Conservation (phyloP, 495 filamentous ascomycete species). For the Amphirosellinia nigrospora region DNA sequence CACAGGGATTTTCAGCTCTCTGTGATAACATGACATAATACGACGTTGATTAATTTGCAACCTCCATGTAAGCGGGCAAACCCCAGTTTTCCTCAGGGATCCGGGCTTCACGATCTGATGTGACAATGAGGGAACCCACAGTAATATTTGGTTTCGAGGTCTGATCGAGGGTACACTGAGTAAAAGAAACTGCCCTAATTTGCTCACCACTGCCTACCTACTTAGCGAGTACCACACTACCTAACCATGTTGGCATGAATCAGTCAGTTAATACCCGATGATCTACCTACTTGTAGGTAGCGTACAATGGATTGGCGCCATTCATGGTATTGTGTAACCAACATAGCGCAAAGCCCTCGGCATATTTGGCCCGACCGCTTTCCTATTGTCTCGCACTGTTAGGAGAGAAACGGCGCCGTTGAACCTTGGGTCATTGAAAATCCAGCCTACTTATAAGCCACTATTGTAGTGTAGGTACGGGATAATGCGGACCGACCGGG, state of each 20-base stretch:
- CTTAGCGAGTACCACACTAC: conserved; percentile 4
- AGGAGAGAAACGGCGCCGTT: not conserved
- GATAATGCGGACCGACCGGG: no score
- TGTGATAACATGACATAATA: conserved; percentile 26
- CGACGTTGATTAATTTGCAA: conserved; percentile 39
- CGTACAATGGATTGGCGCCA: not conserved
- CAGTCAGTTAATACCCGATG: conserved; percentile 4
- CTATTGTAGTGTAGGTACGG: not conserved
- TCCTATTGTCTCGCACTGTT: not conserved
- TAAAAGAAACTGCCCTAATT: not conserved
- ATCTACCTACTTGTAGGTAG: not conserved
- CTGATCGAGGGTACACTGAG: not conserved
- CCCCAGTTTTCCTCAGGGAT: conserved; percentile 3
- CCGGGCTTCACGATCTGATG: conserved; percentile 5
- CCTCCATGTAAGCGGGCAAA: conserved; percentile 20
- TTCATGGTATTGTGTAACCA: not conserved
- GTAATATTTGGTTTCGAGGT: not conserved
- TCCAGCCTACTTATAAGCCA: no score
- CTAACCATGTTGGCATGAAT: not conserved
- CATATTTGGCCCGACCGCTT: not conserved
- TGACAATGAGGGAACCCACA: not conserved
- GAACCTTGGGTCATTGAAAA: not conserved
- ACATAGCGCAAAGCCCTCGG: not conserved
- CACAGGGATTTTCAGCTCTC: conserved; percentile 13
- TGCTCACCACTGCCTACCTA: not conserved